phyloP scores from a whole-genome alignment of 2,329 filamentous ascomycete genomes.

The Diplocarpon rosae region DNA sequence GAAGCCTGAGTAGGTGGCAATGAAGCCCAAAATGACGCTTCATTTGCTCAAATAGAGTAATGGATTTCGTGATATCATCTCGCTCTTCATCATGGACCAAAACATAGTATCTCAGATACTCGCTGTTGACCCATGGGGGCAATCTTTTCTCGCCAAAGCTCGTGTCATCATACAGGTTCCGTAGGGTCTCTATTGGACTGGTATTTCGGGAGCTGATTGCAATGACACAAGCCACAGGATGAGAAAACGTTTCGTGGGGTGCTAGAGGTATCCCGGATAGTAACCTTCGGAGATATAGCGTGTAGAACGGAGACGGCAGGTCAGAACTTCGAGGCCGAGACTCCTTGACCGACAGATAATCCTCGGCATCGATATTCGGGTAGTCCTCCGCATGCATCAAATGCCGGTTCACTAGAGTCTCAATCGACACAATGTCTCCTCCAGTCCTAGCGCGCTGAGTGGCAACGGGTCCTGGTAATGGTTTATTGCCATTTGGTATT shows the following conservation, averaged over 20 bases:
- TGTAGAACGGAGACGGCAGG: slow-evolving; percentile 67
- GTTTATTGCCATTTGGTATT: slow-evolving; percentile 16
- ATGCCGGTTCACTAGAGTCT: slow-evolving; percentile 71
- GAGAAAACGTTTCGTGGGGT: slow-evolving; percentile 85
- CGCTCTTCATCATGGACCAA: slow-evolving; percentile 92
- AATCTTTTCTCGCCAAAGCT: slow-evolving; percentile 62
- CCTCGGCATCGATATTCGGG: slow-evolving; percentile 21
- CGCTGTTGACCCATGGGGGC: slow-evolving; percentile 78
- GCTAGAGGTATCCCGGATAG: slow-evolving; percentile 69
- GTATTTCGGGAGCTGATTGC: slow-evolving; percentile 85
- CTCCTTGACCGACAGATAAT: slow-evolving; percentile 30
- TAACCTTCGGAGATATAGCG: slow-evolving; percentile 71
- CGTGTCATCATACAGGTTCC: slow-evolving; percentile 76
- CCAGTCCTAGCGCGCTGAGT: slow-evolving; percentile 26
- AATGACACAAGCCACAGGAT: slow-evolving; percentile 89
- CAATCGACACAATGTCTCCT: slow-evolving; percentile 56
- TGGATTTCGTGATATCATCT: slow-evolving; percentile 84
- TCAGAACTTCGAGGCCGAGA: slow-evolving; percentile 21
- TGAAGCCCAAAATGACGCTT: slow-evolving; percentile 95
- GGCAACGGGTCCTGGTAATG: slow-evolving; percentile 9
- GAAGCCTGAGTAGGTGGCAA: slow-evolving; percentile 79
- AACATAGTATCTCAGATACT: slow-evolving; percentile 93
- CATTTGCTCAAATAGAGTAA: slow-evolving; percentile 93
- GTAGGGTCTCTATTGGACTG: slow-evolving; percentile 74
- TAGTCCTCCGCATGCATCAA: slow-evolving; percentile 59